These are phyloP conservation scores for Candida sakaeoensis DNA, from an alignment of 805 yeast genomes.

Conservation along the genomic window DNA sequence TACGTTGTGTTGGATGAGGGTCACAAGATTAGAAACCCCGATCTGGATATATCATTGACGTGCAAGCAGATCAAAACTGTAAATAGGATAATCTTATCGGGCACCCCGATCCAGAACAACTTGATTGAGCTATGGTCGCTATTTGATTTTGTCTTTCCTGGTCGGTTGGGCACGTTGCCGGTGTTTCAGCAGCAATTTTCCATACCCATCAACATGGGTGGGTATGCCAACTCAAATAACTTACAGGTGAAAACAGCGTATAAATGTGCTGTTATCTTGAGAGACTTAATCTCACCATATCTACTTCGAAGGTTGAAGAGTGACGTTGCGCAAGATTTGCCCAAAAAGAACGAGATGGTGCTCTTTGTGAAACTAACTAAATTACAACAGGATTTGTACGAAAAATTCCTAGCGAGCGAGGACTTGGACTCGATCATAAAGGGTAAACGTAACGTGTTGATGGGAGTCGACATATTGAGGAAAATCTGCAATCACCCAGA, in stretches of 20 bases:
- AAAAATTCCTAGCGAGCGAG: constrained; percentile 68
- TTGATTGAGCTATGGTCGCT: constrained; percentile 89
- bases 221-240: constrained; percentile 95
- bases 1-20: constrained; percentile 94
- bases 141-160: constrained; percentile 94
- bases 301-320: constrained; percentile 80
- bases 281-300: constrained; percentile 89
- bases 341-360: constrained; percentile 91
- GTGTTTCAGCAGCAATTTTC: constrained; percentile 92
- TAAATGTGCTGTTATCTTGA: constrained; percentile 86
- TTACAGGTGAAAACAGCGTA: constrained; percentile 95
- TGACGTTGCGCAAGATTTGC: constrained; percentile 93
- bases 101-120: constrained; percentile 96
- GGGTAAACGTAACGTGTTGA: constrained; percentile 78
- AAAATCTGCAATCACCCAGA: constrained; percentile 98
- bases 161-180: constrained; percentile 89
- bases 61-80: constrained; percentile 82
- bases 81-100: constrained; percentile 85
- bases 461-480: constrained; percentile 85
- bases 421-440: constrained; percentile 68
- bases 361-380: constrained; percentile 83
- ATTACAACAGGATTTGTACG: constrained; percentile 69
- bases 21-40: constrained; percentile 93
- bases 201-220: constrained; percentile 92
- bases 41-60: constrained; percentile 77